Conservation (phyloP, 163 green algal species). For the Scenedesmus sp. region DNA sequence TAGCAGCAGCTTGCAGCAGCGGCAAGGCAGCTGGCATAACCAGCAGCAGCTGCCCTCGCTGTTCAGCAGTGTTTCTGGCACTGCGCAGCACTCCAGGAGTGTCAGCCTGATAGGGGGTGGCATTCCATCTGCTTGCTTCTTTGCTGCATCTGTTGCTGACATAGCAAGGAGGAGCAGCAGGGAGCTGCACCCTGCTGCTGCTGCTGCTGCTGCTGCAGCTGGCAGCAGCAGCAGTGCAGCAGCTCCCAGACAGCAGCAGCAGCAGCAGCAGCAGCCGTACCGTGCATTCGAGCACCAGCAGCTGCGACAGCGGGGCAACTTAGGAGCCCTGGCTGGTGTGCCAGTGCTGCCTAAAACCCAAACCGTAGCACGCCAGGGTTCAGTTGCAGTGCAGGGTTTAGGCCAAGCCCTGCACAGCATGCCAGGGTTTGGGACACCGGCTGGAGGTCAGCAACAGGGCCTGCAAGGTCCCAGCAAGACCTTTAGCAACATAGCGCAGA, state of each 20-base stretch:
- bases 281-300: background rate
- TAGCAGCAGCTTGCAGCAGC: background rate
- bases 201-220: conserved; percentile 32
- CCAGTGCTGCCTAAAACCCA: background rate
- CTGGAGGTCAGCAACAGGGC: background rate
- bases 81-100: background rate
- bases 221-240: background rate
- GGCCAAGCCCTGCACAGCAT: background rate
- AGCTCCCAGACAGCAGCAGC: background rate
- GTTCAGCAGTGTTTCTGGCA: background rate
- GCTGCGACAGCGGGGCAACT: background rate
- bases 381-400: background rate
- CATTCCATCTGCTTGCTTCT: background rate
- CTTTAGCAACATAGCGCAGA: conserved; percentile 19
- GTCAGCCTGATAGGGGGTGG: conserved; percentile 32
- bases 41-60: background rate
- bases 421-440: background rate
- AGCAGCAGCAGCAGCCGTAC: conserved; percentile 9
- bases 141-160: conserved; percentile 25
- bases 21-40: background rate
- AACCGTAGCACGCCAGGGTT: background rate
- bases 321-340: background rate
- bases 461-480: background rate
- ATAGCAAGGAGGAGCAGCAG: background rate
- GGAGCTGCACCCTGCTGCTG: conserved; percentile 11